Evolutionary conservation across 352 stramenopile species (phyloP).

Genomic region (Phytopythium chamaehyphon): DNA sequence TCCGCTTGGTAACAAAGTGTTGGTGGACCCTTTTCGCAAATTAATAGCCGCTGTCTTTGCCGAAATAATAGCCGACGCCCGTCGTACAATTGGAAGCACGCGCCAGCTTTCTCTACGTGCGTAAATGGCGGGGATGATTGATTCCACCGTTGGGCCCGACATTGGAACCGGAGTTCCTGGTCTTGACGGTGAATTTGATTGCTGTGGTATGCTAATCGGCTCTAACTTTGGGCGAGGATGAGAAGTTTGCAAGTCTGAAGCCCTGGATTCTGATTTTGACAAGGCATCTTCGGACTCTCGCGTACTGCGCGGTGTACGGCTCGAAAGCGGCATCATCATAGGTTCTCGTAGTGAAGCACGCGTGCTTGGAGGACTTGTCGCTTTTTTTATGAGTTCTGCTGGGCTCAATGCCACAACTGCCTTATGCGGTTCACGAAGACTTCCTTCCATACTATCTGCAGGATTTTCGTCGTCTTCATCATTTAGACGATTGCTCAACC

Average conservation of each 20-base stretch:
- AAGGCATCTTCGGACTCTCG: neutral
- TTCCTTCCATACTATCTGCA: slow-evolving; percentile 6
- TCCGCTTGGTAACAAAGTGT: neutral
- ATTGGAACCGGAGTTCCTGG: too few species aligned
- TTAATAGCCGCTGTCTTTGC: slow-evolving; percentile 9
- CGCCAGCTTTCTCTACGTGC: slow-evolving; percentile 1
- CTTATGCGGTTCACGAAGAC: slow-evolving; percentile 1
- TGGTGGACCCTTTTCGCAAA: slow-evolving; percentile 4
- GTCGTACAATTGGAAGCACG: slow-evolving; percentile 1
- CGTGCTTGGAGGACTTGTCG: slow-evolving; percentile 20
- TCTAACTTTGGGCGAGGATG: neutral
- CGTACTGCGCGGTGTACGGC: slow-evolving; percentile 1
- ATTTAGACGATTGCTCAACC: neutral
- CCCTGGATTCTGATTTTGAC: neutral
- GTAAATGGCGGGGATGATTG: neutral
- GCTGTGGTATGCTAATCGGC: neutral
- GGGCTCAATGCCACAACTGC: slow-evolving; percentile 43
- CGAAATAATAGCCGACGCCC: slow-evolving; percentile 10
- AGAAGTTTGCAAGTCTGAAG: neutral
- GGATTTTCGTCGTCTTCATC: slow-evolving; percentile 7
- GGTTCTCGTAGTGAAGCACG: slow-evolving; percentile 11
- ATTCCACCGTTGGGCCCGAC: neutral
- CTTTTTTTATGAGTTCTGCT: slow-evolving; percentile 48
- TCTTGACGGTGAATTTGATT: too few species aligned
- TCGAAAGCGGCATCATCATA: slow-evolving; percentile 27